Base-by-base conservation (phyloP, 1,284 basidiomycete species). In the Melampsora occidentalis region DNA sequence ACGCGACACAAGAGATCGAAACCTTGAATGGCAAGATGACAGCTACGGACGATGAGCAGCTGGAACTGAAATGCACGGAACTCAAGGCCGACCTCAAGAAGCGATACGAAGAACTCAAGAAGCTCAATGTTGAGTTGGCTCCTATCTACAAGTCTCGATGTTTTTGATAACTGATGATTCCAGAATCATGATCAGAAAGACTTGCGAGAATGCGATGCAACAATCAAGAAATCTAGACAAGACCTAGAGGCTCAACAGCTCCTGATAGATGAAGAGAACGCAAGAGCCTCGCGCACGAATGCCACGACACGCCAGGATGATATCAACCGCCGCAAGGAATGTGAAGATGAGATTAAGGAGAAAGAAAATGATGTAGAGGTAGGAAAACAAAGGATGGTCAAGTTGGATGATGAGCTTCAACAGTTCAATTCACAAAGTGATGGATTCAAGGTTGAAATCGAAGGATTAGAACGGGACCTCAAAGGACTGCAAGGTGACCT, bases 391-490 rank as follows among this genome's bases (percentile, higher is more conserved):
- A 28, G n/a, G 16, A 63, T 63, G 3, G 20, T 28, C 6, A 18
- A 63, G 22, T 63, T 63, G 28, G 35, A 63, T 20, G 28, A 20
- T 6, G 6, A 63, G 16, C 62, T 63, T 20, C 20, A 28, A 9
- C 33, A 18, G 62, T 9, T 5, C 25, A 63, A 63, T 3, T 5
- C 25, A 5, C 22, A 39, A 51, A 76, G 62, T 14, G 49, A 42
- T 9, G 33, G 51, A 12, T 48, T 76, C 14, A 39, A 33, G 25
- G 46, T 33, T 33, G 53, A 76, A 42, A 69, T 63, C 5, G 28
- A 59, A 2, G 22, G 87, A 3, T 92, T 89, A 78, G 91, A 91
- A 64, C 3, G 39, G 25, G 22, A 79, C 53, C 66, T 70, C 25
- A 79, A 80, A 70, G 22, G 12, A 20, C 14, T 31, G 63, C 75